Evolutionary conservation across 2,329 filamentous ascomycete species (phyloP).

Genomic region (Cadophora malorum): DNA sequence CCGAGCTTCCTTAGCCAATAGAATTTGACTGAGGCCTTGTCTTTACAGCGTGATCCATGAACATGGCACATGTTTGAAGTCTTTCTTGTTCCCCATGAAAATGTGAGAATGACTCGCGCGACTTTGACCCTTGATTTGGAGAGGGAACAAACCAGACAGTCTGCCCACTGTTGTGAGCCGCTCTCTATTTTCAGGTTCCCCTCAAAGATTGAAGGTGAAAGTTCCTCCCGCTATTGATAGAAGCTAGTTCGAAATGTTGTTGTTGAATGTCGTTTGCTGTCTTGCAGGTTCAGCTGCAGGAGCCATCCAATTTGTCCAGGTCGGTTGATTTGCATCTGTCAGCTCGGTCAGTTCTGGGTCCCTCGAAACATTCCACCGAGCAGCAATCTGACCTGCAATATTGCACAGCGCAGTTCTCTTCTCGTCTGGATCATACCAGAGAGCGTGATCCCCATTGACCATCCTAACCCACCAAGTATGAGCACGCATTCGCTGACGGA

Average conservation of each 20-base stretch:
- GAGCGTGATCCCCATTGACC: slow-evolving; percentile 7
- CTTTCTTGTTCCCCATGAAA: not conserved
- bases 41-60: not conserved
- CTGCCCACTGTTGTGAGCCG: not conserved
- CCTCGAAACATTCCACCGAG: slow-evolving; percentile 17
- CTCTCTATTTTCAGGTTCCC: not conserved
- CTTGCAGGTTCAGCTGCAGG: not conserved
- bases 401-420: slow-evolving; percentile 17
- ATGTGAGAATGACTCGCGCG: not conserved
- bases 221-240: not conserved
- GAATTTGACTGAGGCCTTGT: not conserved
- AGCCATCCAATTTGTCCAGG: slow-evolving; percentile 15
- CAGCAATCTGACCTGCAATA: slow-evolving; percentile 20
- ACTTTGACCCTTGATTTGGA: not conserved
- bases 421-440: not conserved
- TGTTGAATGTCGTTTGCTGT: not conserved
- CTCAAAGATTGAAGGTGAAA: not conserved
- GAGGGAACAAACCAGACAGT: too few relatives aligned
- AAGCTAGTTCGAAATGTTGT: not conserved
- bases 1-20: not conserved
- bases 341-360: slow-evolving; percentile 2
- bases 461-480: slow-evolving; percentile 19
- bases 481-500: slow-evolving; percentile 15
- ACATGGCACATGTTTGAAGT: not conserved
- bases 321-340: not conserved